Evolutionary conservation across 345 rosid species (phyloP), one percentile per base, ranked within the genome.

Genomic region (Barbarea vulgaris): DNA sequence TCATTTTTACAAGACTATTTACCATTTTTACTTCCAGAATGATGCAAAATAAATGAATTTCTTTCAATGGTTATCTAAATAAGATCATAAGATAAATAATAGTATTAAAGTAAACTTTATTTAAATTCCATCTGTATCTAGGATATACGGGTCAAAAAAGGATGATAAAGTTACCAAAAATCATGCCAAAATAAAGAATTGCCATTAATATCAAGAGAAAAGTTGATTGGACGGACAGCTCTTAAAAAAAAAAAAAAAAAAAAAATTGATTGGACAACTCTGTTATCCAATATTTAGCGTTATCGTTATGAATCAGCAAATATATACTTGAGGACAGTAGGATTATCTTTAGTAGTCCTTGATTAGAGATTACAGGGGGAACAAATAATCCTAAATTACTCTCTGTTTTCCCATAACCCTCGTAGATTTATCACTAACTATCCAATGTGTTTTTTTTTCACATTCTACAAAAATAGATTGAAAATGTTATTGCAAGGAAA

Each of bases 271-370:
- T 28, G 6, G 30, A 28, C 57, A 56, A 65, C 24, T 27, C 18
- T 21, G 28, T 52, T 39, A 75, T 67, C 67, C 68, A 39, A 9
- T 8, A 36, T 18, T 28, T 17, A 57, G 39, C 61, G 34, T 67
- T 21, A 18, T 27, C 21, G 27, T 54, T 37, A 37, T 33, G 5
- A 21, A 30, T 37, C 22, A 62, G 52, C 31, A 51, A 60, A 6
- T 10, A 36, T 27, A 27, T 27, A 44, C 9, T 64, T 31, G 12
- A 44, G 4, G 51, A 65, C 42, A 25, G 52, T 19, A 47, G 19
- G 19, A 30, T 75, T 59, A 59, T 31, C 53, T 48, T n/a, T n/a
- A n/a, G n/a, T 37, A 18, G 27, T 25, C 24, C 25, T 12, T 27
- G 44, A 10, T 36, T 36, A 37, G 42, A 37, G 42, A 37, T 36